A percentile compares a stretch with the other conserved stretches of the same genome.
Conservation (phyloP, 1,139 yeast genomes). For the Zygoascus meyerae region DNA sequence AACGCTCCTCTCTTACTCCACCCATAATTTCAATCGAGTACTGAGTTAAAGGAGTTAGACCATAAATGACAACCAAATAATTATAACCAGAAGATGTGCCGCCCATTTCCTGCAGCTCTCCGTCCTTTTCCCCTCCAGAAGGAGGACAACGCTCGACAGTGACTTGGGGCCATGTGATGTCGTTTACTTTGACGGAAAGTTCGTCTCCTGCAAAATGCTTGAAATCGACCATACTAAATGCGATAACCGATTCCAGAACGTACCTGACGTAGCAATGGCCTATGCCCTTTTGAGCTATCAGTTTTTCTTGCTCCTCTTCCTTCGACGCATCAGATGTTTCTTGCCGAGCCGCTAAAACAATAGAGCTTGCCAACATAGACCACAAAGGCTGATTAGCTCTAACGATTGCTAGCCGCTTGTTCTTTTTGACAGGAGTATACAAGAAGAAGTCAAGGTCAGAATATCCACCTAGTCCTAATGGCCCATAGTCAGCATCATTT, state of each 20-base stretch:
- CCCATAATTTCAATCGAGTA: constrained; percentile 31
- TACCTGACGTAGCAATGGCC: constrained; percentile 27
- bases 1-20: constrained; percentile 10
- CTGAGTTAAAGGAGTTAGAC: constrained; percentile 33
- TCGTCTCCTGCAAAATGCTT: constrained; percentile 19
- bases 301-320: constrained; percentile 12
- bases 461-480: constrained; percentile 2
- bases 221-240: constrained; percentile 27
- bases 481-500: not conserved
- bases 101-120: constrained; percentile 1
- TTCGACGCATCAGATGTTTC: constrained; percentile 17
- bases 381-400: constrained; percentile 34
- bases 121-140: constrained; percentile 12
- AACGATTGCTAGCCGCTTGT: constrained; percentile 26
- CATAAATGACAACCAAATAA: constrained; percentile 29
- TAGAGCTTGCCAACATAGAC: constrained; percentile 34
- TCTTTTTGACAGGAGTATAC: constrained; percentile 21
- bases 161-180: constrained; percentile 35
- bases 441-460: constrained; percentile 21
- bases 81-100: constrained; percentile 10
- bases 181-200: constrained; percentile 30
- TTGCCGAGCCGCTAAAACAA: constrained; percentile 34
- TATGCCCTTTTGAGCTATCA: constrained; percentile 5
- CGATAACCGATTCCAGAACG: constrained; percentile 31
- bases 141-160: constrained; percentile 22